Percentiles rank a stretch among this genome's conserved stretches.
Evolutionary conservation across 2,329 filamentous ascomycete genomes (phyloP).

Genomic region (Colletotrichum sansevieriae): DNA sequence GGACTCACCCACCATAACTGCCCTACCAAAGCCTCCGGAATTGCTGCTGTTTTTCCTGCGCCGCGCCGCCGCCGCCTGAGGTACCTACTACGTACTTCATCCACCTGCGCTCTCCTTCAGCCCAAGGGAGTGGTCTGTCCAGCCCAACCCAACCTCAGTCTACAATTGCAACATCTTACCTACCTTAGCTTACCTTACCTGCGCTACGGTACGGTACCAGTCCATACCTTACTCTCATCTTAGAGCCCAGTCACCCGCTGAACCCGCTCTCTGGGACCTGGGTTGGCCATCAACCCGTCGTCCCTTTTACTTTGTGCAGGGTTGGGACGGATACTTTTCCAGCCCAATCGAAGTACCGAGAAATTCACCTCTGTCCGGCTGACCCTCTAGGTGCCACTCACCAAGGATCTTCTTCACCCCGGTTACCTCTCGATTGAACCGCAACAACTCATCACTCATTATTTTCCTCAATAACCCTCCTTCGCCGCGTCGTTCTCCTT

Average conservation of each 20-base stretch:
- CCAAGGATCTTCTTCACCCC: slow-evolving; percentile 30
- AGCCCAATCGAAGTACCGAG: slow-evolving; percentile 21
- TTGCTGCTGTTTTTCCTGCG: slow-evolving; percentile 3
- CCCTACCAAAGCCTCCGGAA: slow-evolving; percentile 4
- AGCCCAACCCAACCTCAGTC: slow-evolving; percentile 30
- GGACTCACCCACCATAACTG: slow-evolving; percentile 2
- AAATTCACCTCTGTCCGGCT: slow-evolving; percentile 41
- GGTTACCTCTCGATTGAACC: slow-evolving; percentile 23
- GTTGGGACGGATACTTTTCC: slow-evolving; percentile 21
- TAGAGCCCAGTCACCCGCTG: slow-evolving; percentile 18
- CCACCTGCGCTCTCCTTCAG: background rate
- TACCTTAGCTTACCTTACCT: background rate
- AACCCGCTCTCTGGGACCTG: slow-evolving; percentile 15
- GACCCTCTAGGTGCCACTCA: slow-evolving; percentile 29
- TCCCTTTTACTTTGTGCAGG: background rate
- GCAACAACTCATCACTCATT: slow-evolving; percentile 12
- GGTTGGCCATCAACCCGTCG: slow-evolving; percentile 1
- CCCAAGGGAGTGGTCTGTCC: slow-evolving; percentile 14
- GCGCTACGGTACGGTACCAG: slow-evolving; percentile 7
- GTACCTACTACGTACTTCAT: too few species aligned
- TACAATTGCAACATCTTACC: background rate
- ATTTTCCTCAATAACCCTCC: slow-evolving; percentile 33
- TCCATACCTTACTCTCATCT: background rate
- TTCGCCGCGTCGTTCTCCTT: slow-evolving; percentile 13
- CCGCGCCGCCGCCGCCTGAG: too few species aligned